Percentiles rank a stretch among this genome's conserved stretches.
Evolutionary conservation across 1,284 basidiomycete genomes (phyloP).

Genomic region (Cutaneotrichosporon spelunceum): DNA sequence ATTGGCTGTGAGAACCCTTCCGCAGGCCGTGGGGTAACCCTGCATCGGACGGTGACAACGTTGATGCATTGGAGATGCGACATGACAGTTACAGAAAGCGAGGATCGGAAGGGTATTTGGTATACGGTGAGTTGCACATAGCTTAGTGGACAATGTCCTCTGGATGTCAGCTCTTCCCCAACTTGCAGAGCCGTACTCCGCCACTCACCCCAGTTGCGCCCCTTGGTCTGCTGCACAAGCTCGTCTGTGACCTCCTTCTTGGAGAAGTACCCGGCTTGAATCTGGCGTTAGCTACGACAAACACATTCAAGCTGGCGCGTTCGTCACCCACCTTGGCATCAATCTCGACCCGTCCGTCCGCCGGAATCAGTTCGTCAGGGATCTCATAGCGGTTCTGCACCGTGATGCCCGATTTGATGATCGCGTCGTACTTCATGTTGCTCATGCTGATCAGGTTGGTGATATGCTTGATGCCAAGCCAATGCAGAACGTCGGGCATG

Average conservation of each 20-base stretch:
- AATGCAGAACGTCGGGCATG: slow-evolving; percentile 94
- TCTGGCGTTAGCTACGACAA: slow-evolving; percentile 53
- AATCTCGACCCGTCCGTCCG: slow-evolving; percentile 90
- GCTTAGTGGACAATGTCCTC: slow-evolving; percentile 36
- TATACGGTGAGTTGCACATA: background rate
- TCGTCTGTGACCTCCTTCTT: slow-evolving; percentile 68
- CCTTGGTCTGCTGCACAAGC: slow-evolving; percentile 78
- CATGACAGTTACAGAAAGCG: slow-evolving; percentile 1
- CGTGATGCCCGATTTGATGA: slow-evolving; percentile 79
- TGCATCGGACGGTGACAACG: background rate
- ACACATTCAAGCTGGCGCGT: too few species aligned
- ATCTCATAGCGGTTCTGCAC: slow-evolving; percentile 80
- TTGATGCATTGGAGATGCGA: slow-evolving; percentile 10
- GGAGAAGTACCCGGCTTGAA: slow-evolving; percentile 86
- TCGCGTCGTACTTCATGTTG: slow-evolving; percentile 86
- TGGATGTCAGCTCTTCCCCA: slow-evolving; percentile 10
- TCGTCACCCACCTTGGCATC: slow-evolving; percentile 65
- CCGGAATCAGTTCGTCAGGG: slow-evolving; percentile 80
- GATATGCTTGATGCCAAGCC: slow-evolving; percentile 86
- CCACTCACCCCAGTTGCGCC: slow-evolving; percentile 70
- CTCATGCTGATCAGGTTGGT: slow-evolving; percentile 85
- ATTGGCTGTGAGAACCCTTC: too few species aligned
- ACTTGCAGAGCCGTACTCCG: background rate
- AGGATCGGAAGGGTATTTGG: background rate
- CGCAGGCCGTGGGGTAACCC: background rate